Percentiles rank a stretch among this genome's conserved stretches.
These are phyloP conservation scores for Podospora pseudoanserina DNA, from an alignment of 495 filamentous ascomycete genomes.

Conservation along the genomic window DNA sequence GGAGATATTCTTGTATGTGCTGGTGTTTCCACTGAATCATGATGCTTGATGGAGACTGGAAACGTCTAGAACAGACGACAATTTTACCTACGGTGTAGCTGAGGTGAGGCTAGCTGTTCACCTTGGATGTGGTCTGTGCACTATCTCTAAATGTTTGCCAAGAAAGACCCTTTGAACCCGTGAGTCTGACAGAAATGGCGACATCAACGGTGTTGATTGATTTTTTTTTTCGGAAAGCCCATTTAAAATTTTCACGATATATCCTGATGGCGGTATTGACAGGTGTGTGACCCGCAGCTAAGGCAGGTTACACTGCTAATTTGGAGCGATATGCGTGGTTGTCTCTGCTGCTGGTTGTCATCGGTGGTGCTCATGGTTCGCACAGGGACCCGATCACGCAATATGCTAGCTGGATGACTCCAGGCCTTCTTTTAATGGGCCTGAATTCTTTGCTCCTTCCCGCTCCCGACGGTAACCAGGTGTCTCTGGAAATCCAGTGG, in stretches of 20 bases:
- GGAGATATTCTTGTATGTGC: not conserved
- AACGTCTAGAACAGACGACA: conserved; percentile 19
- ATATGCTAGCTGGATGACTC: conserved; percentile 11
- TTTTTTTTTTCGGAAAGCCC: not conserved
- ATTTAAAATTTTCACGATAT: not conserved
- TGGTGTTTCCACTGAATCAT: not conserved
- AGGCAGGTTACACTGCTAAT: not conserved
- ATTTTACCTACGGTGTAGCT: conserved; percentile 8
- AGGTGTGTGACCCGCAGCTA: not conserved
- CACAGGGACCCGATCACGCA: conserved; percentile 17
- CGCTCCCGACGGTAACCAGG: not conserved
- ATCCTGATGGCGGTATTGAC: not conserved
- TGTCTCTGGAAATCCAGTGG: not conserved
- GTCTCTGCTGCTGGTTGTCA: conserved; percentile 7
- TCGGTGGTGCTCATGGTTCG: not conserved
- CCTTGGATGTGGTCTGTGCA: not conserved
- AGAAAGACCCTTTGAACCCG: conserved; percentile 2
- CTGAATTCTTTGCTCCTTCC: not conserved
- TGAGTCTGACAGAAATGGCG: not conserved
- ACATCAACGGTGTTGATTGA: not conserved
- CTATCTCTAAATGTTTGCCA: not conserved
- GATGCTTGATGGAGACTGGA: conserved; percentile 11
- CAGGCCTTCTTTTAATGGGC: conserved; percentile 6
- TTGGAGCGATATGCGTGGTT: not conserved
- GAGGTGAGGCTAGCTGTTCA: conserved; percentile 4